A percentile compares a stretch with the other conserved stretches of the same genome.
Evolutionary conservation across 2,329 filamentous ascomycete species (phyloP).

Genomic region (Epichloe gansuensis): DNA sequence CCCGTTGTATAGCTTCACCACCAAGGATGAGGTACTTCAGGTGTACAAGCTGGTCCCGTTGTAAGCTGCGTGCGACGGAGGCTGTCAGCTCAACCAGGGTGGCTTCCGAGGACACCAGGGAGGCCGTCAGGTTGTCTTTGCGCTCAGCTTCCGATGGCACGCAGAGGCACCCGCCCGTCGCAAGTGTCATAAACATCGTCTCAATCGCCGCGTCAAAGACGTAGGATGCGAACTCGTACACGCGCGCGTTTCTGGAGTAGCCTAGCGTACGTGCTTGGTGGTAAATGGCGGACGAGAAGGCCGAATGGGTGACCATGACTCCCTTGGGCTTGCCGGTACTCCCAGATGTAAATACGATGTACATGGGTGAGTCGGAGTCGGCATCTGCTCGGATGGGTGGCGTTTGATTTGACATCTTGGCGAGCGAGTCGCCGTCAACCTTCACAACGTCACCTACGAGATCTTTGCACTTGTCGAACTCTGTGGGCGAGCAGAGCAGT

Average conservation of each 20-base stretch:
- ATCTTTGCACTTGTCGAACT: no score
- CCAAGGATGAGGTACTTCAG: conserved; percentile 3
- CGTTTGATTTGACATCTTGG: background rate
- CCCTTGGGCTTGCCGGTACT: conserved; percentile 36
- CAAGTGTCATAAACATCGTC: conserved; percentile 1
- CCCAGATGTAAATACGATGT: conserved; percentile 39
- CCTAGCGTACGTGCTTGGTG: background rate
- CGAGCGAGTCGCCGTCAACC: background rate
- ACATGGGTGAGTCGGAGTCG: background rate
- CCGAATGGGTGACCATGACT: conserved; percentile 22
- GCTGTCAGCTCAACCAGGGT: no score
- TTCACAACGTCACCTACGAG: no score
- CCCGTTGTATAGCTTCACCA: conserved; percentile 7
- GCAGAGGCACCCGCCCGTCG: conserved; percentile 4
- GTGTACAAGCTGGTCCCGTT: no score
- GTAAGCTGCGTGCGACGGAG: no score
- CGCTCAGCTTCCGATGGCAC: background rate
- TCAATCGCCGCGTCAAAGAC: conserved; percentile 2
- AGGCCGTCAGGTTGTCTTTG: background rate
- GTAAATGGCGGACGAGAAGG: conserved; percentile 1
- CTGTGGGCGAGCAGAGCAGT: no score
- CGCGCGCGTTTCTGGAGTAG: background rate
- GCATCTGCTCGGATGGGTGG: background rate
- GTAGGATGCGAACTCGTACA: conserved; percentile 5
- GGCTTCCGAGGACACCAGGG: no score